Base-by-base conservation (phyloP, 257 asterid species). In the Cynanchum wilfordii region DNA sequence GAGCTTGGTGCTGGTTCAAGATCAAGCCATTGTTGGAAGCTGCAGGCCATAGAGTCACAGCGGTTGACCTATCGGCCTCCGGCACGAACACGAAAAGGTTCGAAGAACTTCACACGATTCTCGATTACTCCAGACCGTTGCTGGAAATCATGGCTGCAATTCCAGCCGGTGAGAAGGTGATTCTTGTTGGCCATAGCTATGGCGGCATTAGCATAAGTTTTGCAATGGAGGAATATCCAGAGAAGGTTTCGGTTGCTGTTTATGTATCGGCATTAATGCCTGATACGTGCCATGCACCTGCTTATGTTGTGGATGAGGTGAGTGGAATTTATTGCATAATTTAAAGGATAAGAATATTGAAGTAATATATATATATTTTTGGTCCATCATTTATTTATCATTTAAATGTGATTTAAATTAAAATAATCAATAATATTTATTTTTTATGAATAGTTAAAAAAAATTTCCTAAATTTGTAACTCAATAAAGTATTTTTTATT, bases 131-230 rank as follows among this genome's bases (percentile, higher is more conserved):
- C 20, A 2, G 2, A 6, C 81, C 81, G 10, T 47, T 77, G 62
- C 3, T 72, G 20, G 72, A 78, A 4, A 13, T 78, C 29, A 56
- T 78, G 74, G 79, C 59, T 47, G 51, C 76, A 4, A 59, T 80
- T 68, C 71, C 81, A 11, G 22, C n/a, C n/a, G 29, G 73, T 5
- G 77, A 80, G 68, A 73, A 76, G 44, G 81, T 76, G 2, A 72
- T 76, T 54, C 19, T 76, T 1, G 79, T 80, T 0, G 84, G 84
- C 17, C 84, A 76, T 52, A 80, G 82, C 66, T 73, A 44, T 66
- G 79, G 84, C 29, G 84, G 84, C 52, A 44, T 73, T 22, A 77
- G 65, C 55, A 6, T 81, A 33, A 76, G 63, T 42, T 75, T 80
- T 49, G 74, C 79, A 20, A 77, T 77, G 79, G 79, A 77, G 42